Evolutionary conservation across 2,329 filamentous ascomycete genomes (phyloP).

Genomic region (Colletotrichum sidae): DNA sequence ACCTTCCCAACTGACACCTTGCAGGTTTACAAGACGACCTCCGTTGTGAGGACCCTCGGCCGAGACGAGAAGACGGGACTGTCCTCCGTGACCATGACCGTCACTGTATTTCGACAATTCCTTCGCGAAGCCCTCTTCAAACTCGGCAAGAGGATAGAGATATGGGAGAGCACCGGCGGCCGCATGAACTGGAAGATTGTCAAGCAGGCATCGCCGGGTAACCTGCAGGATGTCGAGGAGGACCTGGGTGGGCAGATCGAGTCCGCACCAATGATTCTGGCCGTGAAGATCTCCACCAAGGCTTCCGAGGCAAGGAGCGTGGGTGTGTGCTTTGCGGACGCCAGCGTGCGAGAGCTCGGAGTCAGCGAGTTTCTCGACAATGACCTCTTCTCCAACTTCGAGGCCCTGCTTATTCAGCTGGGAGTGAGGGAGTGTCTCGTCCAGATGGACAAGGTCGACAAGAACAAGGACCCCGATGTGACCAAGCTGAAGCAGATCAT

Average conservation of each 20-base stretch:
- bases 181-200: conserved; percentile 92
- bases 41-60: conserved; percentile 90
- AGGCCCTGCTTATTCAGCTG: conserved; percentile 94
- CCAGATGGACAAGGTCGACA: conserved; percentile 81
- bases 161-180: conserved; percentile 81
- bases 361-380: conserved; percentile 99
- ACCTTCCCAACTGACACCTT: conserved; percentile 2
- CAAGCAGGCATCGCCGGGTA: conserved; percentile 95
- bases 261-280: conserved; percentile 91
- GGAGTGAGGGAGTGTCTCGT: conserved; percentile 94
- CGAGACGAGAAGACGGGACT: conserved; percentile 85
- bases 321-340: conserved; percentile 97
- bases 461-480: conserved; percentile 89
- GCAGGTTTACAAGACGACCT: conserved; percentile 96
- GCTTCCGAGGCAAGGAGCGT: conserved; percentile 86
- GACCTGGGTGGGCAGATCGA: conserved; percentile 90
- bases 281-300: conserved; percentile 92
- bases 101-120: conserved; percentile 95
- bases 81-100: conserved; percentile 93
- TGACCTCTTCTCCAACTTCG: conserved; percentile 97
- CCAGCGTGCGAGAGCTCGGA: conserved; percentile 92
- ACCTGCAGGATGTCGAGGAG: conserved; percentile 96
- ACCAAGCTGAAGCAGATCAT: conserved; percentile 89
- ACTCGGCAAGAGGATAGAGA: conserved; percentile 89
- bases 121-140: conserved; percentile 93